Evolutionary conservation across 768 basidiomycete species (phyloP).

Genomic region (Xerocomellus chrysenteron): DNA sequence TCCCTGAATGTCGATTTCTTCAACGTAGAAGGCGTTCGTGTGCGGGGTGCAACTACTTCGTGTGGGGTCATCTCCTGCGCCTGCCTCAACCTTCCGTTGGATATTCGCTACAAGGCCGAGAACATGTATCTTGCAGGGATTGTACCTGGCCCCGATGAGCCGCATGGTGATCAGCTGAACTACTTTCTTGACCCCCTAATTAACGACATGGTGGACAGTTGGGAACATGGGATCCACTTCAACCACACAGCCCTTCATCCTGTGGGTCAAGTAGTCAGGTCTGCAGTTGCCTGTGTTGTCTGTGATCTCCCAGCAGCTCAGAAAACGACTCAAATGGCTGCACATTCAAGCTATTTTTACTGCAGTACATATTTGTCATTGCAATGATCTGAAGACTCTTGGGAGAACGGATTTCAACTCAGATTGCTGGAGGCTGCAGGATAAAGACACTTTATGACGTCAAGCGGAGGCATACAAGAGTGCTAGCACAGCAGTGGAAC

Average conservation of each 20-base stretch:
- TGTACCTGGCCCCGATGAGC: conserved; percentile 40
- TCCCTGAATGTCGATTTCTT: too few relatives aligned
- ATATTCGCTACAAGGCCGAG: conserved; percentile 34
- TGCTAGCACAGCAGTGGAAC: not conserved
- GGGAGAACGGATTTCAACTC: not conserved
- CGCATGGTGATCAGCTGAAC: conserved; percentile 15
- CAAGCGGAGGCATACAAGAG: not conserved
- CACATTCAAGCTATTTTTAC: not conserved
- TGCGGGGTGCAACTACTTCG: not conserved
- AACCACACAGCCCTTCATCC: not conserved
- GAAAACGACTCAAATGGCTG: not conserved
- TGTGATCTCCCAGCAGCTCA: not conserved
- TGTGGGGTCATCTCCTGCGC: conserved; percentile 3
- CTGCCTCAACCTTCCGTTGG: conserved; percentile 35
- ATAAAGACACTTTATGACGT: not conserved
- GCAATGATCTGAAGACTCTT: not conserved
- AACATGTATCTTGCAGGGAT: conserved; percentile 41
- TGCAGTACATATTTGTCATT: not conserved
- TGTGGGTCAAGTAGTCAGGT: not conserved
- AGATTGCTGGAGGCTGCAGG: not conserved
- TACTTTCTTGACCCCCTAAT: not conserved
- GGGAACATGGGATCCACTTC: not conserved
- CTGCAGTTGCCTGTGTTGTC: not conserved
- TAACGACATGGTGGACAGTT: conserved; percentile 26
- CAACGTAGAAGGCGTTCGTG: too few relatives aligned